phyloP scores from a whole-genome alignment of 2,329 filamentous ascomycete species.

The Coleophoma eucalyptorum region DNA sequence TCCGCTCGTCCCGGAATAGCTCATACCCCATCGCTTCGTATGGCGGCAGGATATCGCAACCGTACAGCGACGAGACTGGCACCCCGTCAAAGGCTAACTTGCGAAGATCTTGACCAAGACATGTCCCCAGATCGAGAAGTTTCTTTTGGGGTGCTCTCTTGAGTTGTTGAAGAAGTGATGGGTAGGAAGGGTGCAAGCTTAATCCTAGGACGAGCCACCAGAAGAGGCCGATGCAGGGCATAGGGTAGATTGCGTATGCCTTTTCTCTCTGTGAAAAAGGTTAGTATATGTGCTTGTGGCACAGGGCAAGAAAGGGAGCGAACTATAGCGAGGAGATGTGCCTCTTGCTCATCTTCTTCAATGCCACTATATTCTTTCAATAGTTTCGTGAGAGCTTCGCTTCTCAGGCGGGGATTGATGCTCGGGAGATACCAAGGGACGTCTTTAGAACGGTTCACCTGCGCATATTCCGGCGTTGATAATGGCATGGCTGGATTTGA shows the following conservation, averaged over 20 bases:
- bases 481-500: too few relatives aligned
- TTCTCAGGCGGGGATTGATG: background rate
- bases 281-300: background rate
- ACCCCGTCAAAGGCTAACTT: conserved; percentile 30
- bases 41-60: conserved; percentile 24
- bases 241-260: background rate
- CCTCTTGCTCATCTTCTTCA: background rate
- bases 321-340: background rate
- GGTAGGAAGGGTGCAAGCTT: background rate
- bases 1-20: conserved; percentile 27
- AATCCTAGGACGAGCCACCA: background rate
- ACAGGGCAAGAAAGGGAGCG: background rate
- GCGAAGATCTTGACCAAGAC: conserved; percentile 31
- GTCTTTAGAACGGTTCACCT: background rate
- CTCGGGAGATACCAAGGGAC: background rate
- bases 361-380: background rate
- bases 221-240: background rate
- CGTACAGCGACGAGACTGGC: conserved; percentile 22
- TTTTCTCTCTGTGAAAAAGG: background rate
- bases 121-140: conserved; percentile 20
- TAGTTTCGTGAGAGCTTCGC: background rate
- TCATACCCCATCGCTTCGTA: conserved; percentile 29
- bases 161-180: background rate
- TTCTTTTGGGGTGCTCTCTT: background rate
- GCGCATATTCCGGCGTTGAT: too few relatives aligned